Conservation (phyloP, 1,284 basidiomycete species). For the Chondrostereum purpureum region DNA sequence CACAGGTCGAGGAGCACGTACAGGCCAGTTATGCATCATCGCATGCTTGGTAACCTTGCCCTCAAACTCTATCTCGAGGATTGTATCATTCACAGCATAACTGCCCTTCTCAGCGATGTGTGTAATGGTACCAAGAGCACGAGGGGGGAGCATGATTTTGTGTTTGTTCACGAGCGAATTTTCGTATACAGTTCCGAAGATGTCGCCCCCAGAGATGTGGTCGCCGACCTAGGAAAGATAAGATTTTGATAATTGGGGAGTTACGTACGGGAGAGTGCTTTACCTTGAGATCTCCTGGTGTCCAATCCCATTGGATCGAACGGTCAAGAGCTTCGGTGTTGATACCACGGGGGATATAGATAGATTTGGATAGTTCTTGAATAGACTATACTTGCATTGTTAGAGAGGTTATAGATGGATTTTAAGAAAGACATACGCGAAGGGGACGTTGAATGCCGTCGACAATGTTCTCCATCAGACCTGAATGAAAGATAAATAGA, state of each 20-base stretch:
- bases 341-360: constrained; percentile 98
- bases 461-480: constrained; percentile 97
- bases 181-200: constrained; percentile 94
- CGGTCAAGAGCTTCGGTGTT: constrained; percentile 95
- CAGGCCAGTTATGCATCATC: constrained; percentile 98
- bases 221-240: constrained; percentile 71
- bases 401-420: constrained; percentile 12
- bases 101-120: constrained; percentile 92
- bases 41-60: constrained; percentile 92
- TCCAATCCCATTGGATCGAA: constrained; percentile 92
- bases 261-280: constrained; percentile 6
- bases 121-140: constrained; percentile 93
- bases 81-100: constrained; percentile 89
- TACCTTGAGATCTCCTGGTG: constrained; percentile 77
- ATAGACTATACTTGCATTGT: constrained; percentile 62
- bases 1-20: constrained; percentile 94
- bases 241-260: constrained; percentile 2
- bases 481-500: constrained; percentile 30
- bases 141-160: constrained; percentile 94
- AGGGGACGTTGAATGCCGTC: constrained; percentile 95
- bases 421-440: constrained; percentile 43
- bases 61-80: constrained; percentile 97
- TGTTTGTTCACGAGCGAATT: constrained; percentile 96
- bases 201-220: constrained; percentile 94
- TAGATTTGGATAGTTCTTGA: constrained; percentile 93